These are phyloP conservation scores for Rhizodiscina lignyota DNA, from an alignment of 495 filamentous ascomycete genomes.

Conservation along the genomic window DNA sequence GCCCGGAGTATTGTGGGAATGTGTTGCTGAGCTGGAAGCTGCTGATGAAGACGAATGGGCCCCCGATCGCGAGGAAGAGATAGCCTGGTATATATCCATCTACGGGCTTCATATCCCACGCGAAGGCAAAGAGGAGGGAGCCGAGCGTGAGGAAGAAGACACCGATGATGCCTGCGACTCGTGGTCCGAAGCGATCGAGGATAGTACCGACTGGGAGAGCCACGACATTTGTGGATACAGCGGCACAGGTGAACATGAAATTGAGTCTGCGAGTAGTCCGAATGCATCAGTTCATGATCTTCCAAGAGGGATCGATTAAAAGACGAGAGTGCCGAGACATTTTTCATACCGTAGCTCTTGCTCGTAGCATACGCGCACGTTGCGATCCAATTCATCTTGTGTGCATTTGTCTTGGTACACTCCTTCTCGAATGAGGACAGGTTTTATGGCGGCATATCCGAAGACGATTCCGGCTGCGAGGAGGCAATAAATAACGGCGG, in stretches of 20 bases:
- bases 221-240: slow-evolving; percentile 67
- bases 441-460: slow-evolving; percentile 72
- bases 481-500: slow-evolving; percentile 66
- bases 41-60: slow-evolving; percentile 80
- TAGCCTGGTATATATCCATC: slow-evolving; percentile 70
- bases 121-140: slow-evolving; percentile 49
- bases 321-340: not conserved
- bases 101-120: slow-evolving; percentile 28
- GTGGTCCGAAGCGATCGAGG: slow-evolving; percentile 67
- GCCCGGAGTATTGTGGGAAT: slow-evolving; percentile 69
- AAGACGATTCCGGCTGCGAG: slow-evolving; percentile 69
- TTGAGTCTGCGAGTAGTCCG: slow-evolving; percentile 34
- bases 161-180: slow-evolving; percentile 58
- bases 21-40: slow-evolving; percentile 89
- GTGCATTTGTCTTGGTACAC: slow-evolving; percentile 53
- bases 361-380: slow-evolving; percentile 46
- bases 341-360: slow-evolving; percentile 51
- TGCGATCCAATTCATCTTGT: slow-evolving; percentile 36
- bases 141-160: slow-evolving; percentile 53
- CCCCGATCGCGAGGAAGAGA: slow-evolving; percentile 66
- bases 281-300: not conserved
- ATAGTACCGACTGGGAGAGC: slow-evolving; percentile 77
- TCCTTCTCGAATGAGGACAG: slow-evolving; percentile 57
- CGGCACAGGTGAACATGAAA: slow-evolving; percentile 88
- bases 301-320: not conserved